These are phyloP conservation scores for Achaetomiella virescens DNA, from an alignment of 495 filamentous ascomycete species.

Conservation along the genomic window DNA sequence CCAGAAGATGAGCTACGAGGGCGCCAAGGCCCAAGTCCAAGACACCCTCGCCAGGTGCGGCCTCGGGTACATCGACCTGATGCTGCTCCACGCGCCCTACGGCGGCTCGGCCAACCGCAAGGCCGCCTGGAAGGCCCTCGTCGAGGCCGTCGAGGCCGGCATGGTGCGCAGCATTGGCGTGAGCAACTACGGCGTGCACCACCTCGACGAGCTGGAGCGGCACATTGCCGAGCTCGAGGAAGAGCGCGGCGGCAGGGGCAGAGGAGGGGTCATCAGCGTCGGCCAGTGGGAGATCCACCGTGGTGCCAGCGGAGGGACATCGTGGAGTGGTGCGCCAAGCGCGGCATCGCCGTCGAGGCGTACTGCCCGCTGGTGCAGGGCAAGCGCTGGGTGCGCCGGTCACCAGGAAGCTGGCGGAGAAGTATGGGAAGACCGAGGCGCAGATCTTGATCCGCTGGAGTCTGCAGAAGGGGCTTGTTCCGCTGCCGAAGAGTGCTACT, in stretches of 20 bases:
- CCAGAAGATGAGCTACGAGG: conserved; percentile 37
- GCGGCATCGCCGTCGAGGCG: conserved; percentile 68
- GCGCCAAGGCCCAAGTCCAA: conserved; percentile 44
- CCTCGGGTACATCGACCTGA: conserved; percentile 58
- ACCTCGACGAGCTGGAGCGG: conserved; percentile 65
- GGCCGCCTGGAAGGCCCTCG: conserved; percentile 57
- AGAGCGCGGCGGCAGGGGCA: conserved; percentile 53
- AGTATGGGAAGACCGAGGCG: conserved; percentile 65
- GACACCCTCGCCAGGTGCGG: conserved; percentile 46
- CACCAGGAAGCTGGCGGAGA: conserved; percentile 54
- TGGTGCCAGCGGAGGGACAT: conserved; percentile 77
- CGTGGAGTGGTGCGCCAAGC: conserved; percentile 63
- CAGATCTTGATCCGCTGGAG: conserved; percentile 85
- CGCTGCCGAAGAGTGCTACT: conserved; percentile 72
- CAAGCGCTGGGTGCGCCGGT: conserved; percentile 57
- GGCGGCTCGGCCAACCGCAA: conserved; percentile 52
- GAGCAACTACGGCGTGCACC: conserved; percentile 62
- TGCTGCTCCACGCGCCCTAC: conserved; percentile 57
- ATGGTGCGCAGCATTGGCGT: conserved; percentile 61
- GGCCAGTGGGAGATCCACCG: conserved; percentile 90
- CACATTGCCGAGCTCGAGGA: conserved; percentile 63
- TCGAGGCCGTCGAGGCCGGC: conserved; percentile 56
- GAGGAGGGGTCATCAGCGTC: conserved; percentile 69
- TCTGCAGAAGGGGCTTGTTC: conserved; percentile 71
- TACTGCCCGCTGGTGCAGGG: conserved; percentile 73